phyloP scores from a whole-genome alignment of 139 green algal genomes.

The Chlamydomonas sp. region DNA sequence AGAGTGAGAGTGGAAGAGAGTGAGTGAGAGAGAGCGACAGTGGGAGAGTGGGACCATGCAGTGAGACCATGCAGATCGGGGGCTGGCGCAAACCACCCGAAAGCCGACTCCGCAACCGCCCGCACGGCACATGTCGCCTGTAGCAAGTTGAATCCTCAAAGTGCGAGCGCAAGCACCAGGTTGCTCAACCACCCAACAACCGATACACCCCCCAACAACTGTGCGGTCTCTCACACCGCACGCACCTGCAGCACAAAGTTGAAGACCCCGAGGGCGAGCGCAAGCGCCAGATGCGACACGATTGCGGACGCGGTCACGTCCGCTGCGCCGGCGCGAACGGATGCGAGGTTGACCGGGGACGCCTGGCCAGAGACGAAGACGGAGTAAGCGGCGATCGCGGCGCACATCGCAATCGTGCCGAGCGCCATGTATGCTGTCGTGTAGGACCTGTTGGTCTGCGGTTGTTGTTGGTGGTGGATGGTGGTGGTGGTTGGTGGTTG shows the following conservation, averaged over 20 bases:
- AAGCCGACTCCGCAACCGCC: too few species aligned
- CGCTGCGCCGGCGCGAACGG: neutral
- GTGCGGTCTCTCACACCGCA: neutral
- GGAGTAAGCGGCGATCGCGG: neutral
- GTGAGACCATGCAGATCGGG: too few species aligned
- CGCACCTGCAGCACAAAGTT: slow-evolving; percentile 14
- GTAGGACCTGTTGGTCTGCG: slow-evolving; percentile 16
- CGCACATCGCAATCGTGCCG: neutral
- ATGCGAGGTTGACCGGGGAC: neutral
- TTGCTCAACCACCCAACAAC: too few species aligned
- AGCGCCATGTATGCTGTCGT: slow-evolving; percentile 16
- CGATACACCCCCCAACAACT: neutral
- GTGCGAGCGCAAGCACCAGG: too few species aligned
- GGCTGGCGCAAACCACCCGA: too few species aligned
- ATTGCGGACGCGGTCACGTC: neutral
- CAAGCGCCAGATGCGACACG: neutral
- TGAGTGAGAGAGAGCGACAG: too few species aligned
- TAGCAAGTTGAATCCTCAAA: too few species aligned
- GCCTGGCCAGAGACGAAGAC: neutral
- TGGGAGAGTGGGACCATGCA: too few species aligned
- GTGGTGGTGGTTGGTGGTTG: too few species aligned
- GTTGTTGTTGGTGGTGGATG: too few species aligned
- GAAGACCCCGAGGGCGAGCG: neutral
- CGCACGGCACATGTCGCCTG: too few species aligned
- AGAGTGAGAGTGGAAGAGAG: too few species aligned